A percentile compares a stretch with the other conserved stretches of the same genome.
Conservation (phyloP, 148 eudicot species). For the Amaranthus cruentus region DNA sequence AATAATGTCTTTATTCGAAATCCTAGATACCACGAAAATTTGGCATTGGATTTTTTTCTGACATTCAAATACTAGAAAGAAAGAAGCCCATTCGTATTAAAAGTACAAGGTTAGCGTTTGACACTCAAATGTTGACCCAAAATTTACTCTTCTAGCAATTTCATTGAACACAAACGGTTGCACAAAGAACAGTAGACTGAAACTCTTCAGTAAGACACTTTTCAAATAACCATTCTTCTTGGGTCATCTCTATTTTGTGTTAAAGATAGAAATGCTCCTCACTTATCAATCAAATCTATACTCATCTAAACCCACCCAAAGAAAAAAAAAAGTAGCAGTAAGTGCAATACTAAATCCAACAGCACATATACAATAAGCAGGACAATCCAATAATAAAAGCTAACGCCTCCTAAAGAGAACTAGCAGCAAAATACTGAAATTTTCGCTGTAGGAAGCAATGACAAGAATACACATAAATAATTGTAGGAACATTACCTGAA, state of each 20-base stretch:
- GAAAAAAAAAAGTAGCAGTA: not conserved
- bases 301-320: not conserved
- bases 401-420: not conserved
- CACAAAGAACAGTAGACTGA: not conserved
- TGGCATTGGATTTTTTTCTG: no score
- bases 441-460: not conserved
- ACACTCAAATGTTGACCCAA: no score
- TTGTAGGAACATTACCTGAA: constrained; percentile 22
- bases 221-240: not conserved
- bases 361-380: not conserved
- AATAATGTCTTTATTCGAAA: no score
- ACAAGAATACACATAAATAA: not conserved
- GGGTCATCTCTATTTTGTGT: not conserved
- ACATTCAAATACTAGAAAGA: no score
- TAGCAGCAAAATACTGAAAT: not conserved
- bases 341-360: not conserved
- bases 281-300: not conserved
- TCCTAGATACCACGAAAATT: no score
- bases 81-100: no score
- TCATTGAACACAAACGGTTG: not conserved
- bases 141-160: no score
- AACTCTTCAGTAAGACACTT: not conserved
- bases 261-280: not conserved
- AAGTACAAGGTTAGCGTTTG: no score
- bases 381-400: not conserved